Evolutionary conservation across 2,329 filamentous ascomycete genomes (phyloP).

Genomic region (Penicillium sp.): DNA sequence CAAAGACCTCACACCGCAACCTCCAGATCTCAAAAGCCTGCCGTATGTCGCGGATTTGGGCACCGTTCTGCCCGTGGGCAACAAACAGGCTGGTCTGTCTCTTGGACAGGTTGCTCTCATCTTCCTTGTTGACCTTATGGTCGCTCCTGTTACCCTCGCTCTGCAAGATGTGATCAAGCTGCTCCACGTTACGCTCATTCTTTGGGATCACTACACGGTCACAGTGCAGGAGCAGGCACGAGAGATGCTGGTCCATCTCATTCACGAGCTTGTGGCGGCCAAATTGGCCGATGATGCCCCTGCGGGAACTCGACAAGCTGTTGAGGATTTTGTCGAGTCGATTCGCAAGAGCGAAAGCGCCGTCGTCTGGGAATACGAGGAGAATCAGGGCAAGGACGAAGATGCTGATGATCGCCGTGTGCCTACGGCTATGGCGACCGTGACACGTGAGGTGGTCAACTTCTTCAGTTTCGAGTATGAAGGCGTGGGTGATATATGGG

Average conservation of each 20-base stretch:
- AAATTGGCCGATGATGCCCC: slow-evolving; percentile 71
- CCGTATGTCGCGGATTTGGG: slow-evolving; percentile 88
- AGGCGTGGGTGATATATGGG: slow-evolving; percentile 88
- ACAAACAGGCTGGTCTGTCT: slow-evolving; percentile 89
- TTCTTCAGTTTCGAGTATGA: slow-evolving; percentile 85
- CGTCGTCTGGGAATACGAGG: slow-evolving; percentile 93
- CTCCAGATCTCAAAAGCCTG: slow-evolving; percentile 71
- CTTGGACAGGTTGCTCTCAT: slow-evolving; percentile 92
- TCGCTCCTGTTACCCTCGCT: slow-evolving; percentile 79
- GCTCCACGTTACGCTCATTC: slow-evolving; percentile 85
- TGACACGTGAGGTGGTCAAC: slow-evolving; percentile 78
- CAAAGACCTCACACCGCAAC: slow-evolving; percentile 64
- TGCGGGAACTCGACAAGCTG: slow-evolving; percentile 68
- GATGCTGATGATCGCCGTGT: slow-evolving; percentile 77
- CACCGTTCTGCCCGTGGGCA: slow-evolving; percentile 77
- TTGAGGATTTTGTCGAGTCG: slow-evolving; percentile 84
- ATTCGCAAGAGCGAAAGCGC: slow-evolving; percentile 81
- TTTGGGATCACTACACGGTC: slow-evolving; percentile 97
- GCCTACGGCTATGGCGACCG: slow-evolving; percentile 80
- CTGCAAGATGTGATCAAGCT: slow-evolving; percentile 81
- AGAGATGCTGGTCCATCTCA: slow-evolving; percentile 96
- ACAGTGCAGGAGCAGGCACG: slow-evolving; percentile 95
- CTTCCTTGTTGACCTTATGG: slow-evolving; percentile 91
- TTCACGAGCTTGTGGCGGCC: slow-evolving; percentile 89
- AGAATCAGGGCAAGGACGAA: slow-evolving; percentile 76